Evolutionary conservation across 768 basidiomycete genomes (phyloP).

Genomic region (Mycena leptocephala): DNA sequence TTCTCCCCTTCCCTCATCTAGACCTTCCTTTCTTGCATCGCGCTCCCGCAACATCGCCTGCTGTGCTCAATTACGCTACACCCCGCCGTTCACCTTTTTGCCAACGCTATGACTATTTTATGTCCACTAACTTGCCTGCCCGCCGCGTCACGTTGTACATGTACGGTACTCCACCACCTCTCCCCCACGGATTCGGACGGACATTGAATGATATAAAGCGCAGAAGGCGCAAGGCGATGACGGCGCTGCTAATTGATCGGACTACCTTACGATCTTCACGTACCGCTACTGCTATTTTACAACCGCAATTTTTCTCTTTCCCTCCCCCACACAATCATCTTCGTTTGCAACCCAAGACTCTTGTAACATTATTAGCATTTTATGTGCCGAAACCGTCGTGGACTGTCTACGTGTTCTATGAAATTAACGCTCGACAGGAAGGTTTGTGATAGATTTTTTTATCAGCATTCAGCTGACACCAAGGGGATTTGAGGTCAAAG

Average conservation of each 20-base stretch:
- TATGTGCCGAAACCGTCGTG: neutral
- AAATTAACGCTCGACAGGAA: no score
- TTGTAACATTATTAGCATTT: conserved; percentile 32
- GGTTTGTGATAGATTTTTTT: no score
- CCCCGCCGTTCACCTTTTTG: neutral
- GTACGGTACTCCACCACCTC: conserved; percentile 16
- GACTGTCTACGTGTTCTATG: neutral
- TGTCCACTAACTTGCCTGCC: conserved; percentile 33
- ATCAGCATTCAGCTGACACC: neutral
- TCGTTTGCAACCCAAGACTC: conserved; percentile 18
- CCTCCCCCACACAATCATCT: conserved; percentile 2
- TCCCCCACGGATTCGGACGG: conserved; percentile 31
- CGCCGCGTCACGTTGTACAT: conserved; percentile 36
- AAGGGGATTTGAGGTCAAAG: neutral
- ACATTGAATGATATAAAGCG: conserved; percentile 24
- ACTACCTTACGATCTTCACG: conserved; percentile 13
- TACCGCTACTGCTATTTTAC: conserved; percentile 20
- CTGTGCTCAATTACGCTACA: conserved; percentile 14
- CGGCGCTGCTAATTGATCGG: conserved; percentile 31
- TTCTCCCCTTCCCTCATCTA: conserved; percentile 14
- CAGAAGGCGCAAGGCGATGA: neutral
- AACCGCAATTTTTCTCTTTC: conserved; percentile 4
- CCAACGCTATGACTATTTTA: conserved; percentile 21
- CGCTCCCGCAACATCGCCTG: neutral
- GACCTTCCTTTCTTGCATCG: conserved; percentile 33